Conservation (phyloP, 2,329 filamentous ascomycete genomes). For the Rutstroemia sp. region DNA sequence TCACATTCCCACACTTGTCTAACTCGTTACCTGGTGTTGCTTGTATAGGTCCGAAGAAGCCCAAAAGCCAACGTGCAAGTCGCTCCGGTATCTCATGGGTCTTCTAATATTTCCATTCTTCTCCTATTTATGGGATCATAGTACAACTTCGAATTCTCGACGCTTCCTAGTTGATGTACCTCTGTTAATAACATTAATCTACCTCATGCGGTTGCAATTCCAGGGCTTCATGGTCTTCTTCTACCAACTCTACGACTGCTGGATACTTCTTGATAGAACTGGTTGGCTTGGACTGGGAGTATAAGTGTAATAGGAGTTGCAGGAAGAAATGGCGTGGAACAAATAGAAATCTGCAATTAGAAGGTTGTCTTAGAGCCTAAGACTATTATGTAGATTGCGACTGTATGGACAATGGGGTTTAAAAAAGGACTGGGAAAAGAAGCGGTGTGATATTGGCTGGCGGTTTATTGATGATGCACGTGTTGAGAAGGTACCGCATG, state of each 20-base stretch:
- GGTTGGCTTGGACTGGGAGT: neutral
- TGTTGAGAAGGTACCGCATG: no score
- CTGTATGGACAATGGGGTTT: no score
- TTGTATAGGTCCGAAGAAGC: constrained; percentile 4
- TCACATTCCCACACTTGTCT: neutral
- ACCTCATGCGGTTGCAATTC: neutral
- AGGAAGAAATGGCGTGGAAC: no score
- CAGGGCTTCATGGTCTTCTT: neutral
- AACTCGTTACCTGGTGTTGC: neutral
- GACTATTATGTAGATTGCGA: no score
- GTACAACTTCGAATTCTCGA: neutral
- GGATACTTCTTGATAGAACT: constrained; percentile 1
- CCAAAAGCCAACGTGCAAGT: neutral
- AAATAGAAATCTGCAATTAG: no score
- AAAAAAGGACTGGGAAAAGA: neutral
- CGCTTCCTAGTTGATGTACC: neutral
- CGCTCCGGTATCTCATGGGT: constrained; percentile 5
- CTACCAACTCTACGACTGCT: neutral
- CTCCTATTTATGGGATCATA: neutral
- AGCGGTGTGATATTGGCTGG: neutral
- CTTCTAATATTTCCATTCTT: neutral
- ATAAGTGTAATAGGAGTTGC: neutral
- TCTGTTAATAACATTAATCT: neutral
- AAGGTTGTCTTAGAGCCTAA: no score
- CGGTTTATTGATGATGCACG: neutral